Percentiles rank a stretch among this genome's conserved stretches.
These are phyloP conservation scores for Mycena galericulata DNA, from an alignment of 768 basidiomycete species.

Conservation along the genomic window DNA sequence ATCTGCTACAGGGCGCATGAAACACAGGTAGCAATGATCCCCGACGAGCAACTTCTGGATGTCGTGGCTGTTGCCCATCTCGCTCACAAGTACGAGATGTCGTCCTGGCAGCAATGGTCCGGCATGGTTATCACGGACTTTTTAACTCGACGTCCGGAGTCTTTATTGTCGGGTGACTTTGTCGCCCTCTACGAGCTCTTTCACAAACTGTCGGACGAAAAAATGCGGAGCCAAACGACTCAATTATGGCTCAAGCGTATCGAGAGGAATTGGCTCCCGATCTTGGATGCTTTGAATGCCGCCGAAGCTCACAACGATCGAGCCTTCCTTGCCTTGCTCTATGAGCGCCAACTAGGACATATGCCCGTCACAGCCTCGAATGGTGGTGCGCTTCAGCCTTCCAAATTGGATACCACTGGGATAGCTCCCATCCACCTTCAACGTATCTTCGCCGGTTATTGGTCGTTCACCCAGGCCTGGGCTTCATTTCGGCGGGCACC, in stretches of 20 bases:
- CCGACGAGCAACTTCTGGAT: neutral
- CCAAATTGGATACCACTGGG: neutral
- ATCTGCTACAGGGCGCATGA: neutral
- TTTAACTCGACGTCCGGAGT: neutral
- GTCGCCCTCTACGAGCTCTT: neutral
- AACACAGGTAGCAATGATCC: neutral
- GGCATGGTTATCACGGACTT: neutral
- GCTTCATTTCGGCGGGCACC: neutral
- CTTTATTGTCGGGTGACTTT: constrained; percentile 2
- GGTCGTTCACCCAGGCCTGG: neutral
- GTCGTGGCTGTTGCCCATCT: constrained; percentile 8
- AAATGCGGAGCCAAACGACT: neutral
- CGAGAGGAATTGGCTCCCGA: neutral
- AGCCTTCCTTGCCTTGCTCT: constrained; percentile 1
- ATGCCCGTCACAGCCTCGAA: constrained; percentile 15
- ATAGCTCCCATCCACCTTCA: neutral
- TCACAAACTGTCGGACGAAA: neutral
- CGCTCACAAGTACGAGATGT: constrained; percentile 23
- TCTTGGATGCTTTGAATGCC: constrained; percentile 9
- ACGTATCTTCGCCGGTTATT: neutral
- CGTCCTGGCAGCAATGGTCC: constrained; percentile 9
- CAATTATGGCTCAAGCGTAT: neutral
- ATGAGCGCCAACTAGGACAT: neutral
- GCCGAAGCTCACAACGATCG: constrained; percentile 2
- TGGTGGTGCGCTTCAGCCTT: neutral